A percentile compares a stretch with the other conserved stretches of the same genome.
These are phyloP conservation scores for Candida krabiensis DNA, from an alignment of 805 yeast genomes.

Conservation along the genomic window DNA sequence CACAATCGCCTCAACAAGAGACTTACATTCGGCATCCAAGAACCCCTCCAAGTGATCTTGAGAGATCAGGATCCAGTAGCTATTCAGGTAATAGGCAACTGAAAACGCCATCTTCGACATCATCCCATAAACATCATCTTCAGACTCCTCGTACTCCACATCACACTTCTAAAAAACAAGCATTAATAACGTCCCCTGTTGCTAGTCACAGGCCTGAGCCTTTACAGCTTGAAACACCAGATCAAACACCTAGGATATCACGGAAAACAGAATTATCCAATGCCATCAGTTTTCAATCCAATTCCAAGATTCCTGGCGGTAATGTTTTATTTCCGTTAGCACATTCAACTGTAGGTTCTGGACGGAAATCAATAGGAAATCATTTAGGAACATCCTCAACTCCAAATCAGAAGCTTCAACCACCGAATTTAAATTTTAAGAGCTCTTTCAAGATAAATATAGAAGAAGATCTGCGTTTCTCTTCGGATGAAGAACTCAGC, in stretches of 20 bases:
- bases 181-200: constrained; percentile 15
- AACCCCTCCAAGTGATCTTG: constrained; percentile 24
- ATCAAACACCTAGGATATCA: constrained; percentile 24
- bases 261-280: constrained; percentile 24
- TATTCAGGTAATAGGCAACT: constrained; percentile 5
- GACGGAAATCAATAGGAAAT: constrained; percentile 17
- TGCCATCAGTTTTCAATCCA: constrained; percentile 18
- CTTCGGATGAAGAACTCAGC: constrained; percentile 22
- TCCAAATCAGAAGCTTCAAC: constrained; percentile 5
- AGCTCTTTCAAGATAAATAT: constrained; percentile 20
- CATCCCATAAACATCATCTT: constrained; percentile 15
- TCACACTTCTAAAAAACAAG: constrained; percentile 15
- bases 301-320: constrained; percentile 10
- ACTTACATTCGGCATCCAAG: constrained; percentile 21
- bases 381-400: constrained; percentile 1
- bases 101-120: constrained; percentile 22
- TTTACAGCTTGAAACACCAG: constrained; percentile 24
- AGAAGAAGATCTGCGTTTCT: constrained; percentile 23
- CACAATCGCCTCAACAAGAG: constrained; percentile 20
- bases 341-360: constrained; percentile 32
- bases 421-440: constrained; percentile 19
- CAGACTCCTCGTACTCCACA: constrained; percentile 27
- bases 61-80: not conserved
- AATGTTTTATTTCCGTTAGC: constrained; percentile 28
- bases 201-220: constrained; percentile 12